phyloP scores from a whole-genome alignment of 179 eudicot genomes.

The Spergularia azorica region DNA sequence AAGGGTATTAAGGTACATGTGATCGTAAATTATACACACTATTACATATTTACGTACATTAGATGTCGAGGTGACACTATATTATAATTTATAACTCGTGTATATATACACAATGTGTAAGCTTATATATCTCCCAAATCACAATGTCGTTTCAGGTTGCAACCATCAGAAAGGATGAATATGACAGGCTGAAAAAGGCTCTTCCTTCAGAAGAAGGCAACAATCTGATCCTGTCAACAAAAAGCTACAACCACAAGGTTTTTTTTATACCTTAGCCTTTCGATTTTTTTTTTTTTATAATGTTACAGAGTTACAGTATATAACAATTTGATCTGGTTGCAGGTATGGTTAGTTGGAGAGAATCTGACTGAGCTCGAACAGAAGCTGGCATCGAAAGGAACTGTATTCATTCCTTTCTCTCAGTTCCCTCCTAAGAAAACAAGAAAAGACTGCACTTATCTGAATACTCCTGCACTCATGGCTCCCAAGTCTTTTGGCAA shows the following conservation, averaged over 20 bases:
- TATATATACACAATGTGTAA: neutral
- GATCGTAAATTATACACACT: no score
- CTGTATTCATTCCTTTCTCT: slow-evolving; percentile 62
- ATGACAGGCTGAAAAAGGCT: slow-evolving; percentile 44
- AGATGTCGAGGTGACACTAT: no score
- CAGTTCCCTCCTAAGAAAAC: slow-evolving; percentile 61
- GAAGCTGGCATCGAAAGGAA: slow-evolving; percentile 50
- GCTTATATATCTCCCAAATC: neutral
- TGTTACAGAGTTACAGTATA: neutral
- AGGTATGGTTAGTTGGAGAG: slow-evolving; percentile 82
- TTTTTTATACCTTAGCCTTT: no score
- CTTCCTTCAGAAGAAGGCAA: slow-evolving; percentile 24
- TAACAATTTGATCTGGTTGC: slow-evolving; percentile 7
- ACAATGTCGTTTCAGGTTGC: slow-evolving; percentile 40
- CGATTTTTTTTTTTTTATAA: neutral
- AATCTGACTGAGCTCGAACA: slow-evolving; percentile 58
- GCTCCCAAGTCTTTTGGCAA: slow-evolving; percentile 46
- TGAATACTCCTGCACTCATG: slow-evolving; percentile 47
- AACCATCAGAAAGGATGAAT: slow-evolving; percentile 40
- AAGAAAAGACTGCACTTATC: slow-evolving; percentile 53
- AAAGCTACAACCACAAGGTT: slow-evolving; percentile 49
- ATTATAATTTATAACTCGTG: neutral
- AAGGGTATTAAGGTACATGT: slow-evolving; percentile 52
- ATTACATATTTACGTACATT: no score
- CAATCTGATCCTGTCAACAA: slow-evolving; percentile 41